Evolutionary conservation across 1,284 basidiomycete species (phyloP).

Genomic region (Blastosporella zonata): DNA sequence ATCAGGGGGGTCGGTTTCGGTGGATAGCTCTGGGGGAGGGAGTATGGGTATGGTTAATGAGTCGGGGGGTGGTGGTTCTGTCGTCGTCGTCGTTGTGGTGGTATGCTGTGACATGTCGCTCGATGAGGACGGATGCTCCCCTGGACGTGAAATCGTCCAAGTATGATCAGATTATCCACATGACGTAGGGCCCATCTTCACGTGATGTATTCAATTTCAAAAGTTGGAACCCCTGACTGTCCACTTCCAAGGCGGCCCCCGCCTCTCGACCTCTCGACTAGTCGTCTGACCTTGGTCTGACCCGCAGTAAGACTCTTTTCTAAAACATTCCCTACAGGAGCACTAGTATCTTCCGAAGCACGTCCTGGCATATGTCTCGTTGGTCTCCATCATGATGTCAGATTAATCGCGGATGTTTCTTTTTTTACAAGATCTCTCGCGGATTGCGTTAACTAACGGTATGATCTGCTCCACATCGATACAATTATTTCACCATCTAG

Average conservation of each 20-base stretch:
- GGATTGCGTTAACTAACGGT: no score
- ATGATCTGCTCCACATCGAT: no score
- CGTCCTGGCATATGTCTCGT: not conserved
- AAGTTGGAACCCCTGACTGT: not conserved
- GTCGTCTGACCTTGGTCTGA: no score
- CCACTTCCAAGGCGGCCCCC: not conserved
- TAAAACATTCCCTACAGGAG: no score
- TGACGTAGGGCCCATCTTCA: constrained; percentile 13
- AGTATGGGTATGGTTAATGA: not conserved
- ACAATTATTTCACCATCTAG: no score
- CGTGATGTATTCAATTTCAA: constrained; percentile 1
- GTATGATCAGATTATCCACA: constrained; percentile 19
- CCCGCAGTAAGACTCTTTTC: no score
- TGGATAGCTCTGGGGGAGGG: constrained; percentile 2
- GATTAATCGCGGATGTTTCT: no score
- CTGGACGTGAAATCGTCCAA: constrained; percentile 1
- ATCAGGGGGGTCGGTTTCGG: not conserved
- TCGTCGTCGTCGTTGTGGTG: not conserved
- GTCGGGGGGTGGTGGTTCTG: not conserved
- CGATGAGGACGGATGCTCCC: constrained; percentile 1
- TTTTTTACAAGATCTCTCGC: no score
- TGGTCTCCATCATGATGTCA: not conserved
- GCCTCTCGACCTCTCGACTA: not conserved
- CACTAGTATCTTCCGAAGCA: no score
- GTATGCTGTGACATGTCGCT: constrained; percentile 5